Evolutionary conservation across 2,329 filamentous ascomycete species (phyloP), one percentile per base, ranked within the genome.

Genomic region (Apiospora koreana): DNA sequence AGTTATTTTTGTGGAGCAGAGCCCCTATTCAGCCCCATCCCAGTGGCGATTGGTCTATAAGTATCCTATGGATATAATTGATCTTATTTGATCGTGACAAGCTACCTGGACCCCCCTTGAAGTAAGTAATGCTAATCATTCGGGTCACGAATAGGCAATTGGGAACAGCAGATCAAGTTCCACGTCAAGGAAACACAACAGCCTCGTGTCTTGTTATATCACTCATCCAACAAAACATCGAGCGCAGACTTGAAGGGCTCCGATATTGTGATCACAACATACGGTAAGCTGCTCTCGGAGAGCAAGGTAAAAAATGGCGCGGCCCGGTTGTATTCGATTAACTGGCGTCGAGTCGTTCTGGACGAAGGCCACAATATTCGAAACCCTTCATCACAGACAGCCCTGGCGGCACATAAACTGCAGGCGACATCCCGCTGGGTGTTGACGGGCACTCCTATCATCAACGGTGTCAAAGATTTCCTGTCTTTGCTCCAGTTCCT

Each of bases 301-400:
- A 90, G 86, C 74, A 85, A 88, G 10, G 81, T 82, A 2, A 80
- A 81, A 38, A 78, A 83, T 66, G 85, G 83, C 7, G 85, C 83
- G 65, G 80, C 79, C 64, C 38, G 64, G 8, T 80, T 82, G 69
- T 84, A 77, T 76, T 82, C 76, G 3, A 79, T 92, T 9, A 85
- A 90, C 4, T 97, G 94, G 94, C 88, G 91, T 14, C 90, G 94
- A 9, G 84, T 97, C 12, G 91, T 97, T 14, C 85, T 97, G 6
- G 94, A 97, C 74, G 94, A 97, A 83, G 94, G 93, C 0, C 94
- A 97, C 76, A 90, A 84, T 0, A 94, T 97, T 71, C 89, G 94
- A 18, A 97, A 97, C 71, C 88, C 91, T 3, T 87, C 87, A 68
- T 92, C 94, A 0, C 94, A 94, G 77, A 88, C 87, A 62, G 89